Conservation (phyloP, 768 basidiomycete species). For the Leccinum longicurvipes region DNA sequence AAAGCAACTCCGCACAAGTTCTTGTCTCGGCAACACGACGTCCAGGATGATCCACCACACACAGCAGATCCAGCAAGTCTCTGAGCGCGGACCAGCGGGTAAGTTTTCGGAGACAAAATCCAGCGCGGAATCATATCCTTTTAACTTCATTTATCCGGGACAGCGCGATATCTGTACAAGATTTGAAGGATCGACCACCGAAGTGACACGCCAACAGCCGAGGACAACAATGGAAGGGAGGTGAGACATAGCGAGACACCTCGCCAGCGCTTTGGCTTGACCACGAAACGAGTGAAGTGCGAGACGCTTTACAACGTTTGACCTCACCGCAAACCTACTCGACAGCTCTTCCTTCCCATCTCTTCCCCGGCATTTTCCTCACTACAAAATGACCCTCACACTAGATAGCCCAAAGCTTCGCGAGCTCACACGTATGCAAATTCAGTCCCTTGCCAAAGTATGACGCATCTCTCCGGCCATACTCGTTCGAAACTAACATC, state of each 20-base stretch:
- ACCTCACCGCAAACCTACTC: not conserved
- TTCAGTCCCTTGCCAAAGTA: constrained; percentile 28
- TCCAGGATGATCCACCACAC: no score
- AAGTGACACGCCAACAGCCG: not conserved
- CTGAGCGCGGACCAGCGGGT: not conserved
- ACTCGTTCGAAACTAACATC: not conserved
- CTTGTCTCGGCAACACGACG: no score
- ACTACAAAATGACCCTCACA: not conserved
- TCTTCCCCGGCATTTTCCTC: not conserved
- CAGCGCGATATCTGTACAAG: not conserved
- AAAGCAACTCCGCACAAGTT: constrained; percentile 10
- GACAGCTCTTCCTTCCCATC: not conserved
- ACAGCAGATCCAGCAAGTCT: not conserved
- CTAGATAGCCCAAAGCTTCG: constrained; percentile 21
- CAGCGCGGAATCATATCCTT: not conserved
- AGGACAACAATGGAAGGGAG: constrained; percentile 1
- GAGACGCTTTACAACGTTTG: not conserved
- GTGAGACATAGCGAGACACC: not conserved
- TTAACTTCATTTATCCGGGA: no score
- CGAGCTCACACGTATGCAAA: constrained; percentile 16
- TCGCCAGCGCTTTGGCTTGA: not conserved
- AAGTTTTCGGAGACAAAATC: not conserved
- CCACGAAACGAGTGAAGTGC: not conserved
- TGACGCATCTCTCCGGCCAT: not conserved
- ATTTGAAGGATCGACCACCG: not conserved